Evolutionary conservation across 768 basidiomycete species (phyloP).

Genomic region (Piloderma croceum): DNA sequence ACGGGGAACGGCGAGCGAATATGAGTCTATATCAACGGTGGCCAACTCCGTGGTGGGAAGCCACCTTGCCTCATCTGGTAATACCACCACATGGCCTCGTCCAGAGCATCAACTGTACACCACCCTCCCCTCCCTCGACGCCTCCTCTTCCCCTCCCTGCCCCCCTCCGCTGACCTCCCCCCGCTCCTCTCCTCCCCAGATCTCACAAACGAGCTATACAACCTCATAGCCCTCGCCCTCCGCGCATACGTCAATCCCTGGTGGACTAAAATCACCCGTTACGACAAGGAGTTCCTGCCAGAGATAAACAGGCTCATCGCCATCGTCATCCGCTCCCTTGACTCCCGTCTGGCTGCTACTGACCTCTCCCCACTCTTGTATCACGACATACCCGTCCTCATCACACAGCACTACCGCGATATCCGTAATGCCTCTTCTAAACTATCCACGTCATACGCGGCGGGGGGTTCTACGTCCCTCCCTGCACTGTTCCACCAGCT

Average conservation of each 20-base stretch:
- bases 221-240: slow-evolving; percentile 73
- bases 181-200: slow-evolving; percentile 51
- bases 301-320: slow-evolving; percentile 58
- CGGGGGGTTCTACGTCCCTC: slow-evolving; percentile 56
- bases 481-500: slow-evolving; percentile 71
- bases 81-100: slow-evolving; percentile 13
- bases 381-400: slow-evolving; percentile 53
- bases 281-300: slow-evolving; percentile 78
- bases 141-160: slow-evolving; percentile 57
- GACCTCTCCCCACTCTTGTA: slow-evolving; percentile 62
- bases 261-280: slow-evolving; percentile 81
- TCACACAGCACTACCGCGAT: slow-evolving; percentile 75
- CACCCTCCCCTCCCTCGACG: slow-evolving; percentile 44
- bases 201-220: slow-evolving; percentile 66
- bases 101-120: slow-evolving; percentile 21
- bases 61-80: slow-evolving; percentile 12
- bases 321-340: slow-evolving; percentile 53
- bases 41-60: background rate
- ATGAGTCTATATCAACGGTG: too few relatives aligned
- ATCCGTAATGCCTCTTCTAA: slow-evolving; percentile 65
- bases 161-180: slow-evolving; percentile 41
- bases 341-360: slow-evolving; percentile 45
- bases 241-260: slow-evolving; percentile 77
- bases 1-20: too few relatives aligned
- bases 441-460: slow-evolving; percentile 62